phyloP scores from a whole-genome alignment of 441 rosid genomes.

The Biscutella laevigata region DNA sequence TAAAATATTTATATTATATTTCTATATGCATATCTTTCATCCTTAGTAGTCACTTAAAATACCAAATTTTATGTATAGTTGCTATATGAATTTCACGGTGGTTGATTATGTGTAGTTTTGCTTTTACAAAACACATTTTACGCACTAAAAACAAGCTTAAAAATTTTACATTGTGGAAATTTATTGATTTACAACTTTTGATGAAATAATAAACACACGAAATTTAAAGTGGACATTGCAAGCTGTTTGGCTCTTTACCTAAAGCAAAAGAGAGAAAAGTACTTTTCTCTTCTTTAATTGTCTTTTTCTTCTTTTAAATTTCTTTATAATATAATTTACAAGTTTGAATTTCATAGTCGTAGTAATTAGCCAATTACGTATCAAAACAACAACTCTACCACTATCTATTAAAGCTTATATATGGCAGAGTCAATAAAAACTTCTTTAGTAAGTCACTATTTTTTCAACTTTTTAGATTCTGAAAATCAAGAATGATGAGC shows the following conservation, averaged over 20 bases:
- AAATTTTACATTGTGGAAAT: neutral
- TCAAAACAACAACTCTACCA: constrained; percentile 29
- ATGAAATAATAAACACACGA: constrained; percentile 10
- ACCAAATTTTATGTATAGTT: neutral
- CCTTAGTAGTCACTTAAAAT: too few species aligned
- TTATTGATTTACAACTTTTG: neutral
- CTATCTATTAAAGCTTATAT: constrained; percentile 14
- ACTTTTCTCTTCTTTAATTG: constrained; percentile 12
- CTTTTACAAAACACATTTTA: constrained; percentile 3
- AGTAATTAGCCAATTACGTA: constrained; percentile 19
- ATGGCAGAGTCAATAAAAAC: constrained; percentile 20
- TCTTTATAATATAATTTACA: neutral
- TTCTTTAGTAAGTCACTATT: constrained; percentile 16
- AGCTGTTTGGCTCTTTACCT: constrained; percentile 26
- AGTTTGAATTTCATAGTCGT: constrained; percentile 23
- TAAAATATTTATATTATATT: too few species aligned
- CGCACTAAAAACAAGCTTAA: constrained; percentile 2
- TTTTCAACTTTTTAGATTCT: constrained; percentile 20
- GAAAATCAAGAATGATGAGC: constrained; percentile 17
- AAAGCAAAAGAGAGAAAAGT: constrained; percentile 23
- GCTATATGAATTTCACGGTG: neutral
- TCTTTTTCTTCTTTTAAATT: neutral
- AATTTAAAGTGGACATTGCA: constrained; percentile 21
- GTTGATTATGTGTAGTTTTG: neutral
- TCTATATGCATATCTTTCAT: too few species aligned